A percentile compares a stretch with the other conserved stretches of the same genome.
phyloP scores from a whole-genome alignment of 805 yeast species.

The Hanseniaspora pseudoguilliermondii region DNA sequence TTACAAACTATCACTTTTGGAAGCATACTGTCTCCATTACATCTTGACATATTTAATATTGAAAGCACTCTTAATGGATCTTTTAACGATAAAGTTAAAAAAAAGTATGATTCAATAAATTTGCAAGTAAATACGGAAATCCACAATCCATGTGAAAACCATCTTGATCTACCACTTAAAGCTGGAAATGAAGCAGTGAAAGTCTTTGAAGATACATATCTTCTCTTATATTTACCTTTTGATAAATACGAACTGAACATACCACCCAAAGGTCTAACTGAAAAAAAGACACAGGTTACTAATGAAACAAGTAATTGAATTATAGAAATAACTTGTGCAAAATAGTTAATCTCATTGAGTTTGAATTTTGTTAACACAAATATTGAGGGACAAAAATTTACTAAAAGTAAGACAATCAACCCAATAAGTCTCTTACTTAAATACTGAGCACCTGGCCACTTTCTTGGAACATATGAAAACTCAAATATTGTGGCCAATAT shows the following conservation, averaged over 20 bases:
- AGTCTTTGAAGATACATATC: constrained; percentile 37
- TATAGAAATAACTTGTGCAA: constrained; percentile 34
- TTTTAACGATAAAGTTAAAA: constrained; percentile 54
- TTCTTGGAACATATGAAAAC: constrained; percentile 51
- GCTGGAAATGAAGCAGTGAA: constrained; percentile 51
- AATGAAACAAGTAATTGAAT: constrained; percentile 47
- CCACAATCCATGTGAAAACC: constrained; percentile 63
- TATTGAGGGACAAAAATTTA: constrained; percentile 40
- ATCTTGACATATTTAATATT: constrained; percentile 39
- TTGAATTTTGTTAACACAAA: constrained; percentile 34
- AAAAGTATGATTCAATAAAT: constrained; percentile 65
- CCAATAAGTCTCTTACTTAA: constrained; percentile 36
- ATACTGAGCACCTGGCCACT: constrained; percentile 61
- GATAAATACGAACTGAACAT: constrained; percentile 35
- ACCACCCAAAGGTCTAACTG: constrained; percentile 49
- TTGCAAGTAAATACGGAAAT: constrained; percentile 52
- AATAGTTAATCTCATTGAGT: constrained; percentile 23
- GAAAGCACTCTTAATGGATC: constrained; percentile 64
- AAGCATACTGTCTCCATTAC: constrained; percentile 41
- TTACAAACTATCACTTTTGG: constrained; percentile 36
- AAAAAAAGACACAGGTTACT: constrained; percentile 41
- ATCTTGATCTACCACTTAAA: constrained; percentile 39
- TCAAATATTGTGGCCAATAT: constrained; percentile 47
- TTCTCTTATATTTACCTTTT: constrained; percentile 28
- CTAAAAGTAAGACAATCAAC: constrained; percentile 31